phyloP scores from a whole-genome alignment of 176 grass and related monocot genomes.

The Cenchrus fungigraminus region DNA sequence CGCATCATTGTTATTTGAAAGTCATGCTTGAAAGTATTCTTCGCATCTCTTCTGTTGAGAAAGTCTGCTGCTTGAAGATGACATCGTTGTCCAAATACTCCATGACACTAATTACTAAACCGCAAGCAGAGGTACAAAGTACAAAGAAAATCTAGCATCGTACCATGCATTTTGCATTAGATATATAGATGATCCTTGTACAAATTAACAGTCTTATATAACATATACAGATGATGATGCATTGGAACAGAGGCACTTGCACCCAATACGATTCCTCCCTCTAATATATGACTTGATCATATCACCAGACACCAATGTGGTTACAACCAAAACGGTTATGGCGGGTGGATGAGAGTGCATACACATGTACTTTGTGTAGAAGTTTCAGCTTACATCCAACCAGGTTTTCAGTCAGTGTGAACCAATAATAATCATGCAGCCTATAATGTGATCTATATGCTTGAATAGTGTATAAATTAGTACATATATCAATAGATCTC shows the following conservation, averaged over 20 bases:
- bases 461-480: background rate
- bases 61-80: too few species aligned
- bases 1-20: too few species aligned
- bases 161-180: background rate
- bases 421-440: conserved; percentile 22
- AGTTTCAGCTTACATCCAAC: conserved; percentile 43
- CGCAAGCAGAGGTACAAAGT: background rate
- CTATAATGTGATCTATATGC: conserved; percentile 11
- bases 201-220: background rate
- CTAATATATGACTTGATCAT: conserved; percentile 27
- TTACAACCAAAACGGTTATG: conserved; percentile 70
- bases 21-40: too few species aligned
- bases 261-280: conserved; percentile 12
- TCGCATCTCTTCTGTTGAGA: too few species aligned
- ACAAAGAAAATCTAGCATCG: background rate
- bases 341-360: conserved; percentile 38
- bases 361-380: background rate
- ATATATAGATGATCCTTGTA: background rate
- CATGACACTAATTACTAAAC: background rate
- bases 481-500: conserved; percentile 15
- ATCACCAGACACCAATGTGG: conserved; percentile 33
- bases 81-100: background rate
- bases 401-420: conserved; percentile 41
- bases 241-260: background rate
- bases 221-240: background rate